These are phyloP conservation scores for Hypoxylon sp. DNA, from an alignment of 2,329 filamentous ascomycete species.

Conservation along the genomic window DNA sequence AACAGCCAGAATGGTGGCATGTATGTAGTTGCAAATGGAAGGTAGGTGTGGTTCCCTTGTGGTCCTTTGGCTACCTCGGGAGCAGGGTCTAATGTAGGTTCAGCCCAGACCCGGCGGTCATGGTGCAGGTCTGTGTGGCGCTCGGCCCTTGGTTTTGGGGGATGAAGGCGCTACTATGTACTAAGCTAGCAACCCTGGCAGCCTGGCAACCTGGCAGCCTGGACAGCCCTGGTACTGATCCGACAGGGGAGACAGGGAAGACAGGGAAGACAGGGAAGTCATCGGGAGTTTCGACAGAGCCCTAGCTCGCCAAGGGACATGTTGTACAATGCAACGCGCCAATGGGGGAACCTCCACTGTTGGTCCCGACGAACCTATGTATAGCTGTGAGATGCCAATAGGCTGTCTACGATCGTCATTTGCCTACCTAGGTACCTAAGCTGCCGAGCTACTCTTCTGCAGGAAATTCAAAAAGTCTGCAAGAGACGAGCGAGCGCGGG, in stretches of 20 bases:
- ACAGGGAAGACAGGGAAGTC: constrained; percentile 30
- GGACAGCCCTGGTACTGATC: constrained; percentile 2
- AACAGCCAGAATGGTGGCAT: constrained; percentile 27
- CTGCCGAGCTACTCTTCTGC: neutral
- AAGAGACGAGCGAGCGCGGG: constrained; percentile 22
- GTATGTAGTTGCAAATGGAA: constrained; percentile 43
- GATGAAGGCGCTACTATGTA: constrained; percentile 1
- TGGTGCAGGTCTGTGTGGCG: constrained; percentile 33
- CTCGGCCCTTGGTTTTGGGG: constrained; percentile 12
- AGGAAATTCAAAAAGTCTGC: constrained; percentile 9
- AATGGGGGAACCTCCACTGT: constrained; percentile 13
- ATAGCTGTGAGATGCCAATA: neutral
- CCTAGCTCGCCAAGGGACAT: constrained; percentile 33
- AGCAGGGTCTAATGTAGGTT: constrained; percentile 39
- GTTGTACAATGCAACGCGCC: constrained; percentile 31
- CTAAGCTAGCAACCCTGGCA: neutral
- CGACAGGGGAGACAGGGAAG: constrained; percentile 31
- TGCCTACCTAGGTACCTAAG: neutral
- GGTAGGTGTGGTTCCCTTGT: constrained; percentile 37
- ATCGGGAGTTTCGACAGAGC: constrained; percentile 39
- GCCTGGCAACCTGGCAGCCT: neutral
- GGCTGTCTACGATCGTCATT: neutral
- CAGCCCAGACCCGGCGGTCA: constrained; percentile 37
- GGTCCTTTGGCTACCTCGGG: constrained; percentile 28
- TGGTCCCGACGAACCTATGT: neutral